Evolutionary conservation across 129 eudicot genomes (phyloP).

Genomic region (Helianthus tuberosus): DNA sequence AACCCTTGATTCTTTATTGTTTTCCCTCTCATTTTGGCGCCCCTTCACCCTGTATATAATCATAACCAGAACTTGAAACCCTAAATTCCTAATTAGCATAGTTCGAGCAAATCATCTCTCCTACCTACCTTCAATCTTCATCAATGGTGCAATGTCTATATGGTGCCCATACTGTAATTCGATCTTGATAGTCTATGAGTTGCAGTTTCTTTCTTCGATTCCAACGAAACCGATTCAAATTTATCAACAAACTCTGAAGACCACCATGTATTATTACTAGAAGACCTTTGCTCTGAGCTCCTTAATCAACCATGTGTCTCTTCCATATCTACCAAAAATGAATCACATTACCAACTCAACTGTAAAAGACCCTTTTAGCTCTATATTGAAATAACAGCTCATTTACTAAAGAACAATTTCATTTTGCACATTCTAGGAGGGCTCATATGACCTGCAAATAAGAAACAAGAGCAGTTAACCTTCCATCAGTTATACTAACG

Average conservation of each 20-base stretch:
- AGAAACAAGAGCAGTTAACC: slow-evolving; percentile 1
- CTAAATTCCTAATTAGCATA: too few species aligned
- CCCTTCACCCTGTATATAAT: too few species aligned
- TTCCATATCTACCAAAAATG: slow-evolving; percentile 53
- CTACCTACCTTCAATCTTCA: too few species aligned
- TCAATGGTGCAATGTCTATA: too few species aligned
- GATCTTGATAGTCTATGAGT: slow-evolving; percentile 47
- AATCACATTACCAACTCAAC: slow-evolving; percentile 48
- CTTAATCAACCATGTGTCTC: slow-evolving; percentile 61
- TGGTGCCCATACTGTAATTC: too few species aligned
- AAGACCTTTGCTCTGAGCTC: slow-evolving; percentile 60
- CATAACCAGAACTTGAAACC: too few species aligned
- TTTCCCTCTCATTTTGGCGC: too few species aligned
- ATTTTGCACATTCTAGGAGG: slow-evolving; percentile 26
- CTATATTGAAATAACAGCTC: slow-evolving; percentile 5
- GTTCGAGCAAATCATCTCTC: too few species aligned
- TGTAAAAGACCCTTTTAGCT: slow-evolving; percentile 30
- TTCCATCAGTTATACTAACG: background rate
- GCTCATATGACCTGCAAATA: slow-evolving; percentile 45
- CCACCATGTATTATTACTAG: slow-evolving; percentile 72
- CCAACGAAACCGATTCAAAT: slow-evolving; percentile 77
- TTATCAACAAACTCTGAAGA: slow-evolving; percentile 68
- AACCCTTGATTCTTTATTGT: too few species aligned
- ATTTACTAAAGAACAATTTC: slow-evolving; percentile 15
- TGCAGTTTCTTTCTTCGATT: slow-evolving; percentile 45